phyloP scores from a whole-genome alignment of 345 rosid genomes.

The Citrus australasica region DNA sequence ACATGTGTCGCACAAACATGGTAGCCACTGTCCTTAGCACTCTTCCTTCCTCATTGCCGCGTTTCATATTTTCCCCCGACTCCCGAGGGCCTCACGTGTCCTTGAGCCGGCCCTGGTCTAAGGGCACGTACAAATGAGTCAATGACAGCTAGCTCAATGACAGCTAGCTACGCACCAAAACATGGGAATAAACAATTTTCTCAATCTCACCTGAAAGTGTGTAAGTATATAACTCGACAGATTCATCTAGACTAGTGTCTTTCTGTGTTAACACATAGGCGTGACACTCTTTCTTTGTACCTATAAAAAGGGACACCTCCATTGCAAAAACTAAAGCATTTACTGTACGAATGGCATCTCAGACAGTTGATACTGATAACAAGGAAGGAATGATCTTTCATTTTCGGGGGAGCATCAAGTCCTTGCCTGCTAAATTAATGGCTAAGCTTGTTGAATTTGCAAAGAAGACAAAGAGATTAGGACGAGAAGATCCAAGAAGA shows the following conservation, averaged over 20 bases:
- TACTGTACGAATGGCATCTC: neutral
- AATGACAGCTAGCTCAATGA: neutral
- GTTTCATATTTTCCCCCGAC: too few species aligned
- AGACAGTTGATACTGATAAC: neutral
- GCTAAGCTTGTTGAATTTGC: constrained; percentile 6
- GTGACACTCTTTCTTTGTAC: neutral
- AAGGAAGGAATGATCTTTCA: neutral
- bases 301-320: neutral
- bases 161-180: neutral
- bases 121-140: too few species aligned
- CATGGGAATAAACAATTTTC: neutral
- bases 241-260: neutral
- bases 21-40: too few species aligned
- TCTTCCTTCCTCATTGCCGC: too few species aligned
- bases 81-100: too few species aligned
- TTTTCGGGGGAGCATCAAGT: neutral
- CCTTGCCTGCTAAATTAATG: neutral
- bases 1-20: too few species aligned
- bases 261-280: neutral
- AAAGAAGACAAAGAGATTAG: constrained; percentile 14
- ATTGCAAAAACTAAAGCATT: neutral
- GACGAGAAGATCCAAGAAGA: constrained; percentile 40
- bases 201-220: neutral
- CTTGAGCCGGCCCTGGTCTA: too few species aligned
- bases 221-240: neutral